Percentiles rank a stretch among this genome's conserved stretches.
phyloP scores from a whole-genome alignment of 768 basidiomycete species.

The Chiua virens region DNA sequence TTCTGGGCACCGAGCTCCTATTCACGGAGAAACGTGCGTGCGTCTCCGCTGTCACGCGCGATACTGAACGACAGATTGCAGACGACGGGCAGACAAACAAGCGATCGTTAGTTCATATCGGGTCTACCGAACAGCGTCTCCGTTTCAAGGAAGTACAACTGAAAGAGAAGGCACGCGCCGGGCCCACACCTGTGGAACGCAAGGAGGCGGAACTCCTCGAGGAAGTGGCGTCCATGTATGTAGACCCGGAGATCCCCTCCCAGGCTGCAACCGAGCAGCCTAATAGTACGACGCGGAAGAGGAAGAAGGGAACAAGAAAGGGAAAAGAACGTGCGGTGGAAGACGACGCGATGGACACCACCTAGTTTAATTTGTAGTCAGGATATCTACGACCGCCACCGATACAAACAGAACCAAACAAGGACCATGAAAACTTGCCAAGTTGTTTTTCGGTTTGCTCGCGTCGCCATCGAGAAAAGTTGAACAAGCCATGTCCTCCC shows the following conservation, averaged over 20 bases:
- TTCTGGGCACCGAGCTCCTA: constrained; percentile 75
- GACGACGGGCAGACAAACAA: constrained; percentile 50
- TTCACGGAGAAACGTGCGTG: constrained; percentile 66
- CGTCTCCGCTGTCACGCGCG: background rate
- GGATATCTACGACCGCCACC: constrained; percentile 12
- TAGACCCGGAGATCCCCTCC: constrained; percentile 10
- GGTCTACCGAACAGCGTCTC: constrained; percentile 66
- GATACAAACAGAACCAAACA: constrained; percentile 27
- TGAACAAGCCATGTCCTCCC: constrained; percentile 27
- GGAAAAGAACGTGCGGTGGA: constrained; percentile 29
- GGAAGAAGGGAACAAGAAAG: constrained; percentile 17
- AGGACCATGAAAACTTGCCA: constrained; percentile 21
- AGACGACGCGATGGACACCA: constrained; percentile 20
- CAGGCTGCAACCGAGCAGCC: background rate
- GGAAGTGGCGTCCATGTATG: constrained; percentile 19
- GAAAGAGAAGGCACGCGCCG: constrained; percentile 37
- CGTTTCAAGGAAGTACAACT: constrained; percentile 73
- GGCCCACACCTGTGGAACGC: constrained; percentile 4
- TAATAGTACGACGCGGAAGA: constrained; percentile 10
- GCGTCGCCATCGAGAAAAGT: constrained; percentile 20
- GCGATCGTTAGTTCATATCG: constrained; percentile 52
- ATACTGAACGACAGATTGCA: constrained; percentile 12
- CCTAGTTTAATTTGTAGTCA: background rate
- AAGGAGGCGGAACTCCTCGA: constrained; percentile 13
- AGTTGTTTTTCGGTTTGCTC: constrained; percentile 18